Evolutionary conservation across 345 rosid genomes (phyloP).

Genomic region (Brassica cretica): DNA sequence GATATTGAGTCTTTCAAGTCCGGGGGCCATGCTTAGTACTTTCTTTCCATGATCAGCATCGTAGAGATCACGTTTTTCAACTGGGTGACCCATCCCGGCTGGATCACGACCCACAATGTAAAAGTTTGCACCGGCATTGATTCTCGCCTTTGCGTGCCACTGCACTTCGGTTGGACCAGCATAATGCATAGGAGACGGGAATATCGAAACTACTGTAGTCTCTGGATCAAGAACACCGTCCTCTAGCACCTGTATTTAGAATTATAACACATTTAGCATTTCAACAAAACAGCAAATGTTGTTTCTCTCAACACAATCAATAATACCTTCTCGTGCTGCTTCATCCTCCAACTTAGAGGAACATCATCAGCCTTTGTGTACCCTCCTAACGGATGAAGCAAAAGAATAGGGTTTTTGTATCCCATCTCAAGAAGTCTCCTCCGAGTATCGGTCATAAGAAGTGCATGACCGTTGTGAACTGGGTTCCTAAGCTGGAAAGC

Average conservation of each 20-base stretch:
- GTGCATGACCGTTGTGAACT: slow-evolving; percentile 96
- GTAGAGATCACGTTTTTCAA: slow-evolving; percentile 88
- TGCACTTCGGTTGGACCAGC: slow-evolving; percentile 99
- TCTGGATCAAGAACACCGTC: slow-evolving; percentile 99
- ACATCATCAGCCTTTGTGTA: slow-evolving; percentile 98
- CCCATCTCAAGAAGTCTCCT: slow-evolving; percentile 94
- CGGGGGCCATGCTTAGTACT: slow-evolving; percentile 96
- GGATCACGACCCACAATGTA: slow-evolving; percentile 99
- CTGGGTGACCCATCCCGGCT: slow-evolving; percentile 97
- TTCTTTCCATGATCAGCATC: slow-evolving; percentile 99
- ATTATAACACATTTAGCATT: slow-evolving; percentile 4
- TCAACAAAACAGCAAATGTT: background rate
- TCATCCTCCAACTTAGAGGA: slow-evolving; percentile 97
- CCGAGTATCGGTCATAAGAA: slow-evolving; percentile 95
- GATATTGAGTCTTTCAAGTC: slow-evolving; percentile 90
- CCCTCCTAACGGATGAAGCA: slow-evolving; percentile 97
- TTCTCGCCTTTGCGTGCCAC: slow-evolving; percentile 99
- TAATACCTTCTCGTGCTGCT: slow-evolving; percentile 88
- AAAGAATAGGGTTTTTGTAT: slow-evolving; percentile 83
- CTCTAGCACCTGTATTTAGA: slow-evolving; percentile 68
- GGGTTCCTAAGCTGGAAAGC: slow-evolving; percentile 99
- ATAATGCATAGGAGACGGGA: slow-evolving; percentile 99
- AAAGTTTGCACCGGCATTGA: slow-evolving; percentile 97
- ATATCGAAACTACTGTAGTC: slow-evolving; percentile 93
- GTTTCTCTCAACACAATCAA: slow-evolving; percentile 4